Conservation (phyloP, 2,329 filamentous ascomycete species). For the Aspergillus tanneri region DNA sequence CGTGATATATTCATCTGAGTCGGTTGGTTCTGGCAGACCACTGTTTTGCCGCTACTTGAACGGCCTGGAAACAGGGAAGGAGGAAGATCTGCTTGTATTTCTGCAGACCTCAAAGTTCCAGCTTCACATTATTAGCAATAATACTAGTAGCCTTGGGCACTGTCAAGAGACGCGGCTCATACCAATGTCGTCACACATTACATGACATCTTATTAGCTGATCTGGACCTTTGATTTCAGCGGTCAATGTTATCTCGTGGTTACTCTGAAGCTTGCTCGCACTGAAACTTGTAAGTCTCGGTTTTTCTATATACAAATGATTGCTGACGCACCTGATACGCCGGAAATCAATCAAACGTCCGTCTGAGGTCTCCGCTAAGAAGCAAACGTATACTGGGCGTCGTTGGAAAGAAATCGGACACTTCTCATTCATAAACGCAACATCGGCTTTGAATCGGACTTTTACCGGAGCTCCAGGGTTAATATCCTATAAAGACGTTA, state of each 20-base stretch:
- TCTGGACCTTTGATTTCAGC: conserved; percentile 56
- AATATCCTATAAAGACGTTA: conserved; percentile 28
- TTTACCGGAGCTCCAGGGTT: conserved; percentile 47
- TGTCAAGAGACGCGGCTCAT: conserved; percentile 16
- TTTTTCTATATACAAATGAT: neutral
- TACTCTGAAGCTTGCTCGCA: conserved; percentile 63
- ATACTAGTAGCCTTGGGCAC: no score
- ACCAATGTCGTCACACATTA: conserved; percentile 85
- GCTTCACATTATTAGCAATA: conserved; percentile 40
- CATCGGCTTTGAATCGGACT: conserved; percentile 63
- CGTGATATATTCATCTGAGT: conserved; percentile 17
- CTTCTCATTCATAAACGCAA: conserved; percentile 71
- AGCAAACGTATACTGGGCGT: conserved; percentile 67
- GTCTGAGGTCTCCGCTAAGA: conserved; percentile 70
- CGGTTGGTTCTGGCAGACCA: conserved; percentile 13
- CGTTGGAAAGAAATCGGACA: conserved; percentile 61
- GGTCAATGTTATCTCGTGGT: conserved; percentile 60
- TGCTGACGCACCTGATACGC: conserved; percentile 50
- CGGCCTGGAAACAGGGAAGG: conserved; percentile 43
- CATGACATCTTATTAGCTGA: conserved; percentile 63
- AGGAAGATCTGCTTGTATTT: conserved; percentile 52
- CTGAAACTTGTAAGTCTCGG: conserved; percentile 43
- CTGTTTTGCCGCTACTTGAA: conserved; percentile 16
- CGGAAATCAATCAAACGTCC: conserved; percentile 69
- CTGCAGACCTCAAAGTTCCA: conserved; percentile 56